Percentiles rank a stretch among this genome's conserved stretches.
phyloP scores from a whole-genome alignment of 352 stramenopile species.

The Phytopythium sindhum region DNA sequence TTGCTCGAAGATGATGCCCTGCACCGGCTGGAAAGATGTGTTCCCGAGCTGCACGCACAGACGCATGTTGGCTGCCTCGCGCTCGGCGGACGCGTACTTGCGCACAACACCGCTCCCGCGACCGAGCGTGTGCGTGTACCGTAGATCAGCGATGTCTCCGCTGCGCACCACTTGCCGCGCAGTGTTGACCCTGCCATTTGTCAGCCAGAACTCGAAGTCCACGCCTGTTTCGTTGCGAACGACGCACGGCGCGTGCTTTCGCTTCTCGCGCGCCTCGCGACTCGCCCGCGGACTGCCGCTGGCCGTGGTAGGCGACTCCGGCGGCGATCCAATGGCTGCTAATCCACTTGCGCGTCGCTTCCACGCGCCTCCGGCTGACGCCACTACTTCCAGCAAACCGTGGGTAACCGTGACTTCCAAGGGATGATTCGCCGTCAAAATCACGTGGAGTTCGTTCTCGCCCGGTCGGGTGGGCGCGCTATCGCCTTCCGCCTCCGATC shows the following conservation, averaged over 20 bases:
- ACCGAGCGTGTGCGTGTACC: constrained; percentile 59
- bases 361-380: constrained; percentile 74
- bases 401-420: constrained; percentile 78
- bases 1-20: constrained; percentile 82
- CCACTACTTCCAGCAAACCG: constrained; percentile 68
- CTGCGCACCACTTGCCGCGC: constrained; percentile 32
- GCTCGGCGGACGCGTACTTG: constrained; percentile 61
- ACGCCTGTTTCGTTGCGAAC: constrained; percentile 79
- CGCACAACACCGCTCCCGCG: constrained; percentile 65
- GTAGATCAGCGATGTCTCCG: constrained; percentile 49
- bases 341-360: constrained; percentile 28
- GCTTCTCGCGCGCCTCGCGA: constrained; percentile 22
- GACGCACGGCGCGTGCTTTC: constrained; percentile 65
- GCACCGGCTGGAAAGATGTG: constrained; percentile 60
- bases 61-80: constrained; percentile 46
- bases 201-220: constrained; percentile 67
- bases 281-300: constrained; percentile 8
- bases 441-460: constrained; percentile 69
- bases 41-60: constrained; percentile 64
- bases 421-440: constrained; percentile 64
- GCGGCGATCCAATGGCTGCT: constrained; percentile 12
- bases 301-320: constrained; percentile 5
- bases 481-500: constrained; percentile 3
- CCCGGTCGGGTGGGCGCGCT: constrained; percentile 13
- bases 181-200: constrained; percentile 36